phyloP scores from a whole-genome alignment of 352 stramenopile species.

The Phytopythium boreale region DNA sequence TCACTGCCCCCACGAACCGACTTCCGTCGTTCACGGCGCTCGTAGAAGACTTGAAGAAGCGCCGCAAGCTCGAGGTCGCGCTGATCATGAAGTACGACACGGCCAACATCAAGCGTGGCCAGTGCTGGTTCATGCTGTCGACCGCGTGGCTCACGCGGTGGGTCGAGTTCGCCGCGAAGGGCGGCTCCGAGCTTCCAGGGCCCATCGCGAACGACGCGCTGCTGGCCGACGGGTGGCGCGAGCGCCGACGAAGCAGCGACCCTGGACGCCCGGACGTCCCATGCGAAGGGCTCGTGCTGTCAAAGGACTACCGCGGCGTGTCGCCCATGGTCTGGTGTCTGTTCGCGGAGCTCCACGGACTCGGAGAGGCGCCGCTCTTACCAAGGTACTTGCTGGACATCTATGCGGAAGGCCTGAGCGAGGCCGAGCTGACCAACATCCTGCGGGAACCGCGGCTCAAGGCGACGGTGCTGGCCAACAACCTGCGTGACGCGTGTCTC shows the following conservation, averaged over 20 bases:
- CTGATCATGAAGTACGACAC: constrained; percentile 56
- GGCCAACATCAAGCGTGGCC: constrained; percentile 48
- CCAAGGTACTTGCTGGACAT: constrained; percentile 48
- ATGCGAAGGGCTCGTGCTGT: constrained; percentile 35
- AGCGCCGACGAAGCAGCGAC: constrained; percentile 18
- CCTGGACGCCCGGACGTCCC: constrained; percentile 42
- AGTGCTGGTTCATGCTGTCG: constrained; percentile 73
- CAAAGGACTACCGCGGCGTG: constrained; percentile 66
- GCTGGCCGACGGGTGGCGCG: constrained; percentile 47
- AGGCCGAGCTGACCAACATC: constrained; percentile 26
- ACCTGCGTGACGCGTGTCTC: constrained; percentile 40
- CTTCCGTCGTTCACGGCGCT: constrained; percentile 25
- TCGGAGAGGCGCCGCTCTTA: constrained; percentile 43
- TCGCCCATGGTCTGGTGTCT: constrained; percentile 76
- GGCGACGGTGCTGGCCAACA: constrained; percentile 37
- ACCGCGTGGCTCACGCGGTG: constrained; percentile 65
- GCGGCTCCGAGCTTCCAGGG: constrained; percentile 35
- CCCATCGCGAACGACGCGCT: constrained; percentile 56
- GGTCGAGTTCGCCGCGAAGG: constrained; percentile 46
- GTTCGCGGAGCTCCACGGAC: constrained; percentile 57
- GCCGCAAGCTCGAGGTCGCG: constrained; percentile 53
- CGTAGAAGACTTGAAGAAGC: constrained; percentile 45
- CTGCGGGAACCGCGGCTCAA: constrained; percentile 41
- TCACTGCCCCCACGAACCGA: constrained; percentile 2
- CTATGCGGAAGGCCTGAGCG: constrained; percentile 34